These are phyloP conservation scores for Plantago elongata DNA, from an alignment of 257 asterid genomes.

Conservation along the genomic window DNA sequence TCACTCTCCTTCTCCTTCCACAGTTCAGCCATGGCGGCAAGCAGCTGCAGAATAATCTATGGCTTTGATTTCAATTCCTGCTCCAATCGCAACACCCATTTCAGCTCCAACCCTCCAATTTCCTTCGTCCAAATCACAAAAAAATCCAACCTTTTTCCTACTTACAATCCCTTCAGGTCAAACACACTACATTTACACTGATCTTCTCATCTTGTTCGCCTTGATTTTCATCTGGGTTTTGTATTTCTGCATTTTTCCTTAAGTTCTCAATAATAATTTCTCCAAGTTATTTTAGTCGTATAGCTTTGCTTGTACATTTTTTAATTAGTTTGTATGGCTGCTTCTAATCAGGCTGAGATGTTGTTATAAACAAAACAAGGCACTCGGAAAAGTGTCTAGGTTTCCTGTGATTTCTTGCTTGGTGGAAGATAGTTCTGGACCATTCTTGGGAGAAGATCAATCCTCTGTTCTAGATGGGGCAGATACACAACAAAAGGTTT, in stretches of 20 bases:
- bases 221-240: conserved; percentile 13
- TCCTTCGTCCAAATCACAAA: conserved; percentile 11
- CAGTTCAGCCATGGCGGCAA: conserved; percentile 29
- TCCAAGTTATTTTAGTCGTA: no score
- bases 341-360: conserved; percentile 39
- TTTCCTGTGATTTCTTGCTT: conserved; percentile 42
- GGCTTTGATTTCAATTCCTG: conserved; percentile 12
- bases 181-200: neutral
- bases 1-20: neutral
- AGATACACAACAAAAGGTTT: conserved; percentile 46
- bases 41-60: conserved; percentile 17
- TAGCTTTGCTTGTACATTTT: neutral
- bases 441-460: conserved; percentile 26
- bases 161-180: conserved; percentile 30
- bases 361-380: conserved; percentile 27
- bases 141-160: conserved; percentile 24
- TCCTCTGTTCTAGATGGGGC: conserved; percentile 31
- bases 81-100: conserved; percentile 15
- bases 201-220: neutral
- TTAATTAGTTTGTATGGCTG: conserved; percentile 3
- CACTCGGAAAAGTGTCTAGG: conserved; percentile 21
- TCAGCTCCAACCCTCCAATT: conserved; percentile 24
- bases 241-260: neutral
- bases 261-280: neutral
- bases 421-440: conserved; percentile 38